Conservation (phyloP, 371 early-diverging fungal genomes). For the Vairimorpha necatrix region DNA sequence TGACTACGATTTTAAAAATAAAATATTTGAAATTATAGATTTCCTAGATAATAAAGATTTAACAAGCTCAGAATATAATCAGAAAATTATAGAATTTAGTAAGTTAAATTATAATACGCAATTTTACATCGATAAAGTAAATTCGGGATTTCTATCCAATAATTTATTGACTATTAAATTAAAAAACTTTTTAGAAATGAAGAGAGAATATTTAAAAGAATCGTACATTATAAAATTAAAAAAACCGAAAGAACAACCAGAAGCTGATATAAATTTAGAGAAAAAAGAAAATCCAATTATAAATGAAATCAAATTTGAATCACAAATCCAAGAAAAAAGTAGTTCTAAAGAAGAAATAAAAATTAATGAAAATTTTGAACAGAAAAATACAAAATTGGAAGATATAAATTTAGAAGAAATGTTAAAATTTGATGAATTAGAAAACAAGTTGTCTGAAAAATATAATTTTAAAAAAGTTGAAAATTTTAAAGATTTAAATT, state of each 20-base stretch:
- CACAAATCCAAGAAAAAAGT: background rate
- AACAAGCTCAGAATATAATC: background rate
- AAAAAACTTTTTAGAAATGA: slow-evolving; percentile 17
- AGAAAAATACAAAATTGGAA: background rate
- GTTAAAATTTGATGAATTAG: slow-evolving; percentile 2
- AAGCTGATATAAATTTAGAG: background rate
- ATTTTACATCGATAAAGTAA: background rate
- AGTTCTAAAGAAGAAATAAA: background rate
- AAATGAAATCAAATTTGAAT: slow-evolving; percentile 1
- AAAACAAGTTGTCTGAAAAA: background rate
- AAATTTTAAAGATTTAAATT: background rate
- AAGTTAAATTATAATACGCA: background rate
- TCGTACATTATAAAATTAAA: slow-evolving; percentile 28
- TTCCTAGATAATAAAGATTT: slow-evolving; percentile 23
- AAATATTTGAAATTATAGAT: slow-evolving; percentile 19
- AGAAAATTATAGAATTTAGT: background rate
- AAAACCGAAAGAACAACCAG: background rate
- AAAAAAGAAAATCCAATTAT: background rate
- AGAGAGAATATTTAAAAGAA: background rate
- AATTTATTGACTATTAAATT: slow-evolving; percentile 3
- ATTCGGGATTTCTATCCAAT: background rate
- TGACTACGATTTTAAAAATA: slow-evolving; percentile 7
- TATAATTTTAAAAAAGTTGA: background rate
- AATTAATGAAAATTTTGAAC: background rate
- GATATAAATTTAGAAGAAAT: slow-evolving; percentile 8